phyloP scores from a whole-genome alignment of 768 basidiomycete species.

The Boletus huronensis region DNA sequence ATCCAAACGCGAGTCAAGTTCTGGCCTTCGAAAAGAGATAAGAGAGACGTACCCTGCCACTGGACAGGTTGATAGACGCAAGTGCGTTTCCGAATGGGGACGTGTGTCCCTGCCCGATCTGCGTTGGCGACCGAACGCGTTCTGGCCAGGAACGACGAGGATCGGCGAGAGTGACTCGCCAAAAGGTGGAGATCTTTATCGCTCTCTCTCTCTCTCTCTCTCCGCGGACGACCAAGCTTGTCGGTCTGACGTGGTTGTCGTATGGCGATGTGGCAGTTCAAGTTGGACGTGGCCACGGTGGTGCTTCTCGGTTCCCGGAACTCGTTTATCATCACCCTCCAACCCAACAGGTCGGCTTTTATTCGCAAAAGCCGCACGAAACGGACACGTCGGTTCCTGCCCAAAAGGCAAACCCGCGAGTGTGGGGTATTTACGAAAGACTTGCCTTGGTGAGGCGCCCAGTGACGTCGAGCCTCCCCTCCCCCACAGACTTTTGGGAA shows the following conservation, averaged over 20 bases:
- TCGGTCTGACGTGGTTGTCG: background rate
- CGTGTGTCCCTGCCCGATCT: background rate
- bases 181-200: background rate
- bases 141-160: background rate
- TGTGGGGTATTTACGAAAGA: constrained; percentile 3
- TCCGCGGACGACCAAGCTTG: background rate
- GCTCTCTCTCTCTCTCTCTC: no score
- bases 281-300: background rate
- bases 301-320: constrained; percentile 6
- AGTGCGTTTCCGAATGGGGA: background rate
- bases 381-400: background rate
- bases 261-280: background rate
- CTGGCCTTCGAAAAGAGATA: background rate
- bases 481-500: no score
- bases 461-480: no score
- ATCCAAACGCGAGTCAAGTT: background rate
- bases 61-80: background rate
- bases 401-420: background rate
- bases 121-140: background rate
- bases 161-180: background rate
- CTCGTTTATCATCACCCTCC: background rate
- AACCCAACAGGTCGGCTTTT: background rate
- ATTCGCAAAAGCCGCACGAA: background rate
- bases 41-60: background rate
- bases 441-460: background rate